phyloP scores from a whole-genome alignment of 2,329 filamentous ascomycete species.

The Diaporthe batatas region DNA sequence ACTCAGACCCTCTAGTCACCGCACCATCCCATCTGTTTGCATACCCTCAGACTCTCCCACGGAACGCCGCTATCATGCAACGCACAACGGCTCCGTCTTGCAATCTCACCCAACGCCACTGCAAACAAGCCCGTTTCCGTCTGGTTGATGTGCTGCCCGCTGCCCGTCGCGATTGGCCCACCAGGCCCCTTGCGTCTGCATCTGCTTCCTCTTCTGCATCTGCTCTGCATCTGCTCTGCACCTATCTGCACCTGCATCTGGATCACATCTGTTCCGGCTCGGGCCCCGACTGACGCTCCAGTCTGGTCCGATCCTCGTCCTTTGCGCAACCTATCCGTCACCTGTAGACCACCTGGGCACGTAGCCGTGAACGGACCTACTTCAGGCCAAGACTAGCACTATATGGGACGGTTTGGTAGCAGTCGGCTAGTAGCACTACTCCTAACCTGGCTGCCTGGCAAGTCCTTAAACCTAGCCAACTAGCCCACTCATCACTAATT shows the following conservation, averaged over 20 bases:
- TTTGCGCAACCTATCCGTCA: not conserved
- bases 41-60: constrained; percentile 16
- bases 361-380: not conserved
- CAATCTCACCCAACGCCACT: constrained; percentile 15
- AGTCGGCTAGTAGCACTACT: not conserved
- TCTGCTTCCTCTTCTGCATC: no score
- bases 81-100: constrained; percentile 13
- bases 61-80: constrained; percentile 23
- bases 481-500: no score
- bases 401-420: not conserved
- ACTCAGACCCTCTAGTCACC: constrained; percentile 17
- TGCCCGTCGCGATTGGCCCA: constrained; percentile 14
- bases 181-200: not conserved
- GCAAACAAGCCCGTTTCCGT: constrained; percentile 26
- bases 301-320: not conserved
- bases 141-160: not conserved
- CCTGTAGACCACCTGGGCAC: not conserved
- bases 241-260: constrained; percentile 9
- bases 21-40: constrained; percentile 17
- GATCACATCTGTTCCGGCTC: constrained; percentile 16
- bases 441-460: not conserved
- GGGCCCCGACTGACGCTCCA: not conserved
- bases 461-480: not conserved
- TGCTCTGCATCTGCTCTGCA: not conserved
- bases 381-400: not conserved